phyloP scores from a whole-genome alignment of 768 basidiomycete genomes.

The Sarcodon sp. region DNA sequence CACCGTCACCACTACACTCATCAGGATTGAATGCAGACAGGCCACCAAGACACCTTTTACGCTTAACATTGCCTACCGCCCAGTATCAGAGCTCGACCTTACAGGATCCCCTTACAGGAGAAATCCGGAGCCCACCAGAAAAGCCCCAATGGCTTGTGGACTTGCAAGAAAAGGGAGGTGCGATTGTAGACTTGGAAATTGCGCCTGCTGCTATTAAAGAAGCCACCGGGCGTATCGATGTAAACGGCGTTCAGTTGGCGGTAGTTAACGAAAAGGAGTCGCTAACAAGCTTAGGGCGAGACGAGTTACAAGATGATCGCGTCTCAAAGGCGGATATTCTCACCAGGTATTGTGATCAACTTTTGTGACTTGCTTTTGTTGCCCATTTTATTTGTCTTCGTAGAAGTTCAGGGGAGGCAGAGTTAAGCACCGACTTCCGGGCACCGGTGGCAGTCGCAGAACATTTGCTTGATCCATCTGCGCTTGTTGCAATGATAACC shows the following conservation, averaged over 20 bases:
- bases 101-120: constrained; percentile 70
- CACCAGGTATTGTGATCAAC: constrained; percentile 38
- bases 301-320: constrained; percentile 66
- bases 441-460: constrained; percentile 48
- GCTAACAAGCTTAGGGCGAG: constrained; percentile 55
- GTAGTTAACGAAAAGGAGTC: constrained; percentile 70
- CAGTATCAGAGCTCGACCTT: constrained; percentile 68
- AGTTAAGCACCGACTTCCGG: constrained; percentile 47
- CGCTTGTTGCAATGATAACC: constrained; percentile 5
- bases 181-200: constrained; percentile 43
- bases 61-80: constrained; percentile 72
- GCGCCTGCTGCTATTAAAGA: constrained; percentile 27
- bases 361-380: background rate
- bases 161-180: constrained; percentile 41
- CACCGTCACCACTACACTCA: constrained; percentile 72
- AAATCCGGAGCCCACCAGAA: constrained; percentile 40
- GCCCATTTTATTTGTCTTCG: background rate
- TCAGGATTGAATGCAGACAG: constrained; percentile 42
- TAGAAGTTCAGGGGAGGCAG: constrained; percentile 45
- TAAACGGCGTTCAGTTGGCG: constrained; percentile 24
- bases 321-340: constrained; percentile 53
- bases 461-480: constrained; percentile 35
- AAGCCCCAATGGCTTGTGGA: constrained; percentile 66
- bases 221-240: constrained; percentile 24
- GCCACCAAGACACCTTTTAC: constrained; percentile 59